These are phyloP conservation scores for Acer campestre DNA, from an alignment of 345 rosid species.

Conservation along the genomic window DNA sequence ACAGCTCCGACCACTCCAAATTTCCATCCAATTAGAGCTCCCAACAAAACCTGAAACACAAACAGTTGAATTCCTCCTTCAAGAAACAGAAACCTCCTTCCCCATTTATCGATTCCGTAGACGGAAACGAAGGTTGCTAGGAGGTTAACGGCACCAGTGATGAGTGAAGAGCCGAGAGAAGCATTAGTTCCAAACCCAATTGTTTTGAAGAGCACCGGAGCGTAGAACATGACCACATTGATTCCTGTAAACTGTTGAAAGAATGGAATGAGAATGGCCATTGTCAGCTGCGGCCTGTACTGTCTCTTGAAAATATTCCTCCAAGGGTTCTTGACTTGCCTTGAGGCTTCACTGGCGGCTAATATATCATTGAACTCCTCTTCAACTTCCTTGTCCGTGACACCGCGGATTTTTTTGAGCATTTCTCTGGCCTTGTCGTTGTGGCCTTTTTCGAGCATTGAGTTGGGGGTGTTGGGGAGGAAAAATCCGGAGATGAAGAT, in stretches of 20 bases:
- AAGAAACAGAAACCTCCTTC: conserved; percentile 46
- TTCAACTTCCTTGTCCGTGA: conserved; percentile 25
- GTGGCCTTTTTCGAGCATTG: conserved; percentile 34
- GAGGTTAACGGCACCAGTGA: conserved; percentile 39
- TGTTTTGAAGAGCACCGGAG: conserved; percentile 53
- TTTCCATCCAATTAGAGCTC: conserved; percentile 8
- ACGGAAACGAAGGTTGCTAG: conserved; percentile 37
- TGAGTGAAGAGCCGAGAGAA: conserved; percentile 40
- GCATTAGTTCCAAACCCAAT: conserved; percentile 48
- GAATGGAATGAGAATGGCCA: conserved; percentile 32
- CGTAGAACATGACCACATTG: conserved; percentile 52
- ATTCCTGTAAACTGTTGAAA: conserved; percentile 58
- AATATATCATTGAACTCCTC: conserved; percentile 40
- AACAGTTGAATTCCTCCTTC: conserved; percentile 51
- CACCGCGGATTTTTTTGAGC: neutral
- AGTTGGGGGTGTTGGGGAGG: conserved; percentile 33
- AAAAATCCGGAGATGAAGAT: conserved; percentile 23
- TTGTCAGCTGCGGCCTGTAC: conserved; percentile 36
- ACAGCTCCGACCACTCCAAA: neutral
- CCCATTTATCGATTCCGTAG: conserved; percentile 35
- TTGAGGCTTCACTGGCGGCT: conserved; percentile 29
- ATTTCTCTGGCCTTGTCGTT: conserved; percentile 25
- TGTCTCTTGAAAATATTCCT: conserved; percentile 17
- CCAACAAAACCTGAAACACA: conserved; percentile 29
- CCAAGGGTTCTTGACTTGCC: conserved; percentile 36